phyloP scores from a whole-genome alignment of 2,329 filamentous ascomycete species.

The Macrophomina tecta region DNA sequence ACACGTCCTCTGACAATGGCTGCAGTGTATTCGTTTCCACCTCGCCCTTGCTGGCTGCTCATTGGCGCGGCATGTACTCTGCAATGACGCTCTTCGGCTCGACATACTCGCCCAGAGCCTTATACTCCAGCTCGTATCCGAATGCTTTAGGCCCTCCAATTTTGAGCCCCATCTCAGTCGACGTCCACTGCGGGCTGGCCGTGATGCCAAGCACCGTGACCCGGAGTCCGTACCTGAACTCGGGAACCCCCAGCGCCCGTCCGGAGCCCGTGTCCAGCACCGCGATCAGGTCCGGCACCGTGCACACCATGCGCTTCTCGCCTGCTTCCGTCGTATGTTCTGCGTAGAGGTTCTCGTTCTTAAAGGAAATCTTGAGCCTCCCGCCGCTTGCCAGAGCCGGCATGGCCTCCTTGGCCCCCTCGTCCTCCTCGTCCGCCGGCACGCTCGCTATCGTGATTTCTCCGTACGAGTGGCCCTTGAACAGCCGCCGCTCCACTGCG shows the following conservation, averaged over 20 bases:
- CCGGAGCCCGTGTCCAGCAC: slow-evolving; percentile 27
- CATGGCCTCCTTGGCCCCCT: slow-evolving; percentile 25
- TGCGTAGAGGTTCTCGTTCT: slow-evolving; percentile 76
- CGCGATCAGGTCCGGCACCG: slow-evolving; percentile 45
- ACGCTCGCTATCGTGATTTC: slow-evolving; percentile 59
- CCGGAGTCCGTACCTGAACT: slow-evolving; percentile 26
- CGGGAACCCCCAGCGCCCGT: slow-evolving; percentile 25
- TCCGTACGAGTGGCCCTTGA: slow-evolving; percentile 65
- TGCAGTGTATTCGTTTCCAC: slow-evolving; percentile 1
- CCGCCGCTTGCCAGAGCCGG: slow-evolving; percentile 41
- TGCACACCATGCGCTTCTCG: slow-evolving; percentile 50
- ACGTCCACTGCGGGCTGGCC: slow-evolving; percentile 26
- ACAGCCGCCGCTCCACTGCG: slow-evolving; percentile 62
- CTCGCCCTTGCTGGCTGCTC: neutral
- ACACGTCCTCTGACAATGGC: neutral
- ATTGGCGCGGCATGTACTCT: slow-evolving; percentile 12
- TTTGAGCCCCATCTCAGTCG: slow-evolving; percentile 11
- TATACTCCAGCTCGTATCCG: slow-evolving; percentile 27
- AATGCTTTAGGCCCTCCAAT: slow-evolving; percentile 28
- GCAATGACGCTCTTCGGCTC: slow-evolving; percentile 28
- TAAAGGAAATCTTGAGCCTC: slow-evolving; percentile 70
- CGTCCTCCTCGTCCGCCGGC: slow-evolving; percentile 36
- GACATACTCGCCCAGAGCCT: slow-evolving; percentile 22
- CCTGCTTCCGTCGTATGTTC: slow-evolving; percentile 41
- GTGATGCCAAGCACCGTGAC: slow-evolving; percentile 28